phyloP scores from a whole-genome alignment of 441 rosid species.

The Melastoma candidum region DNA sequence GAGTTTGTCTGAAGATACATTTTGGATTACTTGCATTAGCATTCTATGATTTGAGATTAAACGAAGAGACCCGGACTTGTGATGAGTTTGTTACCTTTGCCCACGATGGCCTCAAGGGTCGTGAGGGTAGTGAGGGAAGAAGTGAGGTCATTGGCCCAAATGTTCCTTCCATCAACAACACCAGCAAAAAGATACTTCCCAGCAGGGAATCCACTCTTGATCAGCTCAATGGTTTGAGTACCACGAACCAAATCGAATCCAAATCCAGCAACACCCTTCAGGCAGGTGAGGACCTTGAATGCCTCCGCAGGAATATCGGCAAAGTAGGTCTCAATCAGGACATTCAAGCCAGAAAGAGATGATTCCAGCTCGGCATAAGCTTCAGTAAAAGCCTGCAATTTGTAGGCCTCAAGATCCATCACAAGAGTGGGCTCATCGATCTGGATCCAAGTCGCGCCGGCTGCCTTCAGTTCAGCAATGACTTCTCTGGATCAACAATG shows the following conservation, averaged over 20 bases:
- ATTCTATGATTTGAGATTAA: conserved; percentile 1
- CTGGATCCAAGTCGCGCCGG: conserved; percentile 96
- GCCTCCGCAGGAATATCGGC: conserved; percentile 85
- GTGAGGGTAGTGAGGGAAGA: conserved; percentile 52
- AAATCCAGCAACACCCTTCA: conserved; percentile 79
- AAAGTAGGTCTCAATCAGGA: conserved; percentile 83
- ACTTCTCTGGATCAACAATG: conserved; percentile 49
- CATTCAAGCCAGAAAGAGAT: conserved; percentile 72
- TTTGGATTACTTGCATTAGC: not conserved
- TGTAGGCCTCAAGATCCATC: conserved; percentile 79
- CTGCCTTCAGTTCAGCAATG: conserved; percentile 79
- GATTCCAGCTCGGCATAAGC: conserved; percentile 77
- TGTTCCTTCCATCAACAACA: conserved; percentile 95
- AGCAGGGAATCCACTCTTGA: conserved; percentile 67
- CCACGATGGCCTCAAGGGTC: conserved; percentile 63
- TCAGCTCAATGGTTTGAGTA: conserved; percentile 63
- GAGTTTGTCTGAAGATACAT: conserved; percentile 49
- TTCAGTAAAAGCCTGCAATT: conserved; percentile 66
- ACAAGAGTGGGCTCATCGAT: conserved; percentile 89
- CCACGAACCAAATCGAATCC: conserved; percentile 97
- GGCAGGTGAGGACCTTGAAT: conserved; percentile 66
- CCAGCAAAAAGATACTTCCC: conserved; percentile 93
- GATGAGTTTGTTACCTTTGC: conserved; percentile 50
- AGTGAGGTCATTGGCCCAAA: conserved; percentile 96
- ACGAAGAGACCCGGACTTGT: not conserved